Base-by-base conservation (phyloP, 768 basidiomycete species). In the Leucosporidium scottii region DNA sequence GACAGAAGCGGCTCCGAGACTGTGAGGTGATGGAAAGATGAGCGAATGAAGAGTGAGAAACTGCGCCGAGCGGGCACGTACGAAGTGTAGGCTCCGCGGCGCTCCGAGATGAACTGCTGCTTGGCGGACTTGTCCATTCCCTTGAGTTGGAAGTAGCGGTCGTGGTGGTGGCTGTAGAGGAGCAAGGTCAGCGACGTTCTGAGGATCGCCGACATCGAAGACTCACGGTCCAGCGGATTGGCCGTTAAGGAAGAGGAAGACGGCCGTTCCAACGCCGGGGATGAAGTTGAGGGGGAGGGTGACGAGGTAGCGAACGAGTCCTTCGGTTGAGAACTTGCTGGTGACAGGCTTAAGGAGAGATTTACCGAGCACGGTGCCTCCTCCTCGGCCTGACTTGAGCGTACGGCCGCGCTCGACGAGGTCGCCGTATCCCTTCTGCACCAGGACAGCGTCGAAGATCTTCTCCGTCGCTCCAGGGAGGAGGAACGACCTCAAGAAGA, bases 71-170 rank as follows among this genome's bases (percentile, higher is more conserved):
- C 54, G 18, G 44, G 12, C 7, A 81, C 83, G 73, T 66, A 86
- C 84, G 84, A 85, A 53, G 85, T 85, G 76, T 89, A 89, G 47
- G 84, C 84, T 0, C 84, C 85, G 66, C 81, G 77, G 54, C 81
- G 79, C 68, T 81, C 77, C 60, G 82, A 73, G 27, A 87, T 81
- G 39, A 61, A 68, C 5, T 64, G 18, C 67, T 83, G 82, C 47
- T 81, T 79, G 66, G 83, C 80, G 21, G 75, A 63, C 34, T 79
- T 78, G 73, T 81, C 80, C 68, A 82, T 81, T 1, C 81, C 82
- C 77, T 87, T 87, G 58, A 88, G 81, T 77, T 86, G 84, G 79
- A 88, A 89, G 77, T 87, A 89, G 51, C 86, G 82, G 10, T 81
- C 75, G 76, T 87, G 71, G 3, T 61, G 48, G 85, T 86, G 85